Percentiles rank a stretch among this genome's conserved stretches.
These are phyloP conservation scores for Verticillium albo-atrum DNA, from an alignment of 2,329 filamentous ascomycete species.

Conservation along the genomic window DNA sequence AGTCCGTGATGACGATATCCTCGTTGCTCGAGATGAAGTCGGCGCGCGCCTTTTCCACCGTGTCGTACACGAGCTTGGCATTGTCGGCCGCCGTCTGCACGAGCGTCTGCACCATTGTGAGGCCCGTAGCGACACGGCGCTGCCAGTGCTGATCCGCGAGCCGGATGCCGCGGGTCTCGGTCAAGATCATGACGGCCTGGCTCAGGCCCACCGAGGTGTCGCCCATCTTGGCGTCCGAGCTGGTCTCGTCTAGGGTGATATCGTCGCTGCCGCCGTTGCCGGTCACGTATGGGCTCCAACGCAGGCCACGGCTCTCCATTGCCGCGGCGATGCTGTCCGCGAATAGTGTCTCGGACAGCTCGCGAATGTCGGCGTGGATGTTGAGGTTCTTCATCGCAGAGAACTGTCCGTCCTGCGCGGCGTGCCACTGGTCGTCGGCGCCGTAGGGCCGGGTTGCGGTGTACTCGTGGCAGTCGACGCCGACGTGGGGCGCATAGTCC, in stretches of 20 bases:
- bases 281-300: slow-evolving; percentile 23
- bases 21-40: slow-evolving; percentile 21
- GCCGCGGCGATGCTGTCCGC: slow-evolving; percentile 19
- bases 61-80: slow-evolving; percentile 18
- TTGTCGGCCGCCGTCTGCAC: slow-evolving; percentile 23
- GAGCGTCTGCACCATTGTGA: slow-evolving; percentile 20
- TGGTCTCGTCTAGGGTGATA: slow-evolving; percentile 19
- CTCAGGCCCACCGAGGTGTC: slow-evolving; percentile 22
- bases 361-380: slow-evolving; percentile 22
- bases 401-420: slow-evolving; percentile 17
- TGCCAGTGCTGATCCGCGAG: slow-evolving; percentile 25
- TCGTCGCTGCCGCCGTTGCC: slow-evolving; percentile 11
- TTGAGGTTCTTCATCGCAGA: slow-evolving; percentile 28
- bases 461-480: slow-evolving; percentile 28
- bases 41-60: slow-evolving; percentile 17
- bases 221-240: slow-evolving; percentile 22
- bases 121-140: slow-evolving; percentile 19
- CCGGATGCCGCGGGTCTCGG: slow-evolving; percentile 23
- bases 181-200: slow-evolving; percentile 23
- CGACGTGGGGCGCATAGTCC: slow-evolving; percentile 22
- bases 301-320: slow-evolving; percentile 20
- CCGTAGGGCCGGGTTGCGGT: slow-evolving; percentile 10
- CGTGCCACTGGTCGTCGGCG: slow-evolving; percentile 4
- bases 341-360: slow-evolving; percentile 22
- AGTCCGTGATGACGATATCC: slow-evolving; percentile 23